Conservation (phyloP, 192 early-diverging fungal species). For the Backusella tarrabulga region DNA sequence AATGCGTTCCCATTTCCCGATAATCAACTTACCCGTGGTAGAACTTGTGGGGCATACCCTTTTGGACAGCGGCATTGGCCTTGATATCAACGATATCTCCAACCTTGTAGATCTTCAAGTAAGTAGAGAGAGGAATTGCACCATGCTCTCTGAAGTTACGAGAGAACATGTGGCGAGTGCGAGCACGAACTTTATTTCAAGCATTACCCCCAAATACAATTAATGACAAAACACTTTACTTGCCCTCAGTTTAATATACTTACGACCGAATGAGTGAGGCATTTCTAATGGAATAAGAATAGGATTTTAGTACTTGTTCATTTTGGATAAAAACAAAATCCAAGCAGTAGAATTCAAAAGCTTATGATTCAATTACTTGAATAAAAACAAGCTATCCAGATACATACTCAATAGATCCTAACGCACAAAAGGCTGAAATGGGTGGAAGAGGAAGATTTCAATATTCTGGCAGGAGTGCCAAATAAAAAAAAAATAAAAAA, state of each 20-base stretch:
- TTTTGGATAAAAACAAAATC: neutral
- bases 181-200: slow-evolving; percentile 69
- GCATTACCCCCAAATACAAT: too few relatives aligned
- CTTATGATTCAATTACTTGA: neutral
- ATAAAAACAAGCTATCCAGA: neutral
- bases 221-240: neutral
- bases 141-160: slow-evolving; percentile 97
- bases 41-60: slow-evolving; percentile 99
- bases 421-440: slow-evolving; percentile 5
- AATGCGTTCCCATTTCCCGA: neutral
- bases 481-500: neutral
- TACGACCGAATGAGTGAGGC: slow-evolving; percentile 40
- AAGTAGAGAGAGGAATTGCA: slow-evolving; percentile 91
- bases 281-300: slow-evolving; percentile 4
- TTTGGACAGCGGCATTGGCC: slow-evolving; percentile 98
- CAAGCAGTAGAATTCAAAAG: neutral
- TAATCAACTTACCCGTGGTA: slow-evolving; percentile 83
- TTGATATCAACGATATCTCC: slow-evolving; percentile 99
- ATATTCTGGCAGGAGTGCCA: neutral
- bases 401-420: slow-evolving; percentile 2
- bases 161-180: slow-evolving; percentile 97
- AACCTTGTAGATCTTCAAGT: slow-evolving; percentile 98
- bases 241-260: neutral
- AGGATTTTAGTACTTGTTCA: neutral
- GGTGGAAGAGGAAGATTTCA: slow-evolving; percentile 4